Evolutionary conservation across 768 basidiomycete genomes (phyloP), one percentile per base, ranked within the genome.

Genomic region (Naganishia vishniacii): DNA sequence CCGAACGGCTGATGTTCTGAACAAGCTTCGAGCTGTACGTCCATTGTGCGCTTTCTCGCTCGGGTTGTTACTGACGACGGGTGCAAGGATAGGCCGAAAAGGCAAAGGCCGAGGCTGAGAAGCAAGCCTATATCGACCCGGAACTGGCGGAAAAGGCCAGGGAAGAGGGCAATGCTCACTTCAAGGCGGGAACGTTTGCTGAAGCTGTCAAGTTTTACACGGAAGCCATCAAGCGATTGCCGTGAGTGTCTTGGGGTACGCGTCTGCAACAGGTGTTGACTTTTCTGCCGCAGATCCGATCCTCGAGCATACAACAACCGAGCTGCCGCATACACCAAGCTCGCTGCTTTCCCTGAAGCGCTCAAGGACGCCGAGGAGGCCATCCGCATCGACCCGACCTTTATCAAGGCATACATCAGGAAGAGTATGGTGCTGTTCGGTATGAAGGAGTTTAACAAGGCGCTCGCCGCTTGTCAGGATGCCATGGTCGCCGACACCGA

Each of bases 221-320:
- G 40, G 95, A 99, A 79, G 88, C 91, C 67, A 95, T 98, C 82
- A 97, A 97, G 80, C 87, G 95, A 53, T 86, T 90, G 72, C 94
- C 95, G 44, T 56, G 26, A 23, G 53, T 56, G 16, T 1, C 34
- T 9, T 23, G 34, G 13, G n/a, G n/a, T n/a, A n/a, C n/a, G n/a
- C n/a, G n/a, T n/a, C n/a, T n/a, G n/a, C n/a, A n/a, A n/a, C n/a
- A n/a, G n/a, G n/a, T n/a, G n/a, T n/a, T n/a, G n/a, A n/a, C n/a
- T n/a, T n/a, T n/a, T n/a, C n/a, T n/a, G 16, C 32, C 31, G 26
- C 59, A 75, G 74, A 7, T 72, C 79, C 40, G 95, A 99, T 74
- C 84, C 94, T 15, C 83, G 87, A 68, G 92, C 89, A 9, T 99
- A 97, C 81, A 98, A 94, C 78, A 99, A 99, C 80, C 87, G 95